phyloP scores from a whole-genome alignment of 768 basidiomycete species.

The Sporobolomyces phaffii region DNA sequence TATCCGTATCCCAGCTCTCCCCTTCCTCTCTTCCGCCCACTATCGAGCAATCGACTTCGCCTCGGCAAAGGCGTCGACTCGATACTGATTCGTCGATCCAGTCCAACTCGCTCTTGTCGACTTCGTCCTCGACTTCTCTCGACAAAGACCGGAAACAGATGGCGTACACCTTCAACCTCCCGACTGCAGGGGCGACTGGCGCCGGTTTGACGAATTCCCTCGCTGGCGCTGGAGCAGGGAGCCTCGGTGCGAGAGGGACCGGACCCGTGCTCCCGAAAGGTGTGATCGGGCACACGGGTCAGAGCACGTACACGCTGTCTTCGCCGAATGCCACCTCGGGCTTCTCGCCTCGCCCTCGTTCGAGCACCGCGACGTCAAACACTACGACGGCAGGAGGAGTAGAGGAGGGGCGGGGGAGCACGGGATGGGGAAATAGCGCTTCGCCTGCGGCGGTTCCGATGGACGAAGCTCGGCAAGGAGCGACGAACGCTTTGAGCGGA shows the following conservation, averaged over 20 bases:
- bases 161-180: constrained; percentile 27
- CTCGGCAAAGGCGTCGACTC: constrained; percentile 39
- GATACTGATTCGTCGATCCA: constrained; percentile 12
- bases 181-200: not conserved
- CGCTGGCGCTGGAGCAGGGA: no score
- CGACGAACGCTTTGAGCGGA: not conserved
- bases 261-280: not conserved
- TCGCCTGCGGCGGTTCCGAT: not conserved
- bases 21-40: not conserved
- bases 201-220: no score
- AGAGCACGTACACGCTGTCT: constrained; percentile 11
- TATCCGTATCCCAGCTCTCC: not conserved
- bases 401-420: not conserved
- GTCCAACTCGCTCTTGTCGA: not conserved
- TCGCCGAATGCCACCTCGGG: not conserved
- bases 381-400: not conserved
- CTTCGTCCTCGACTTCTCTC: not conserved
- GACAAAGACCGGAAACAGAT: constrained; percentile 22
- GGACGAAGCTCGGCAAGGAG: not conserved
- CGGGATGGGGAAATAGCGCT: not conserved
- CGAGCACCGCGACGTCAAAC: not conserved
- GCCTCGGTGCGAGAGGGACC: not conserved
- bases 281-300: constrained; percentile 30
- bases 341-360: not conserved
- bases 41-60: constrained; percentile 23